phyloP scores from a whole-genome alignment of 441 rosid genomes.

The Euphorbia corollata region DNA sequence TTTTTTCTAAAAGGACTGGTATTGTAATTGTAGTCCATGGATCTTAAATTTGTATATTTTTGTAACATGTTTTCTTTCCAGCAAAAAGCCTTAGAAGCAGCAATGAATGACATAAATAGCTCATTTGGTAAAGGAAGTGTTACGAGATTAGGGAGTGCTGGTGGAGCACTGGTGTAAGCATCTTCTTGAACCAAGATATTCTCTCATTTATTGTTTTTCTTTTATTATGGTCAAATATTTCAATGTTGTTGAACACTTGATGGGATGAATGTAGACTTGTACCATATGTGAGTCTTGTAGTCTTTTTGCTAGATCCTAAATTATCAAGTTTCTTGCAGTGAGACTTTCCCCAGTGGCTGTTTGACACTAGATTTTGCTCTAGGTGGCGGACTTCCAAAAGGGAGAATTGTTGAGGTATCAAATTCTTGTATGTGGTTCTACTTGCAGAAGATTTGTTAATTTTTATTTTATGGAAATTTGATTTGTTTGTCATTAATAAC shows the following conservation, averaged over 20 bases:
- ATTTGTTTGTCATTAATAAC: neutral
- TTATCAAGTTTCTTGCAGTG: slow-evolving; percentile 37
- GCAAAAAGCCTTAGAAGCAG: slow-evolving; percentile 95
- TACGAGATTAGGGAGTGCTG: slow-evolving; percentile 88
- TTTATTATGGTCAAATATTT: neutral
- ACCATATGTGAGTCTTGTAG: neutral
- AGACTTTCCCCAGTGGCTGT: slow-evolving; percentile 89
- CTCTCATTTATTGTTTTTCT: neutral
- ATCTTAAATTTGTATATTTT: neutral
- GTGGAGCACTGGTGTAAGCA: slow-evolving; percentile 89
- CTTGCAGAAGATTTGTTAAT: slow-evolving; percentile 2
- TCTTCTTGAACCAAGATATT: slow-evolving; percentile 3
- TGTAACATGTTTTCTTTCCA: slow-evolving; percentile 19
- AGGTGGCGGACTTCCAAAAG: slow-evolving; percentile 92
- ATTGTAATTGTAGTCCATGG: neutral
- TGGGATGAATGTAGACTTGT: neutral
- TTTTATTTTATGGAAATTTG: neutral
- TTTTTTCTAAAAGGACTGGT: neutral
- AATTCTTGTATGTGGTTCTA: slow-evolving; percentile 2
- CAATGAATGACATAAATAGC: slow-evolving; percentile 79
- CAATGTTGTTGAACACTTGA: neutral
- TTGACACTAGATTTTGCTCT: slow-evolving; percentile 89
- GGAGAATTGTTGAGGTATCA: slow-evolving; percentile 85
- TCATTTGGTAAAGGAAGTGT: slow-evolving; percentile 94
- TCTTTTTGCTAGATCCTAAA: slow-evolving; percentile 7